These are phyloP conservation scores for Malassezia brasiliensis DNA, from an alignment of 1,284 basidiomycete species.

Conservation along the genomic window DNA sequence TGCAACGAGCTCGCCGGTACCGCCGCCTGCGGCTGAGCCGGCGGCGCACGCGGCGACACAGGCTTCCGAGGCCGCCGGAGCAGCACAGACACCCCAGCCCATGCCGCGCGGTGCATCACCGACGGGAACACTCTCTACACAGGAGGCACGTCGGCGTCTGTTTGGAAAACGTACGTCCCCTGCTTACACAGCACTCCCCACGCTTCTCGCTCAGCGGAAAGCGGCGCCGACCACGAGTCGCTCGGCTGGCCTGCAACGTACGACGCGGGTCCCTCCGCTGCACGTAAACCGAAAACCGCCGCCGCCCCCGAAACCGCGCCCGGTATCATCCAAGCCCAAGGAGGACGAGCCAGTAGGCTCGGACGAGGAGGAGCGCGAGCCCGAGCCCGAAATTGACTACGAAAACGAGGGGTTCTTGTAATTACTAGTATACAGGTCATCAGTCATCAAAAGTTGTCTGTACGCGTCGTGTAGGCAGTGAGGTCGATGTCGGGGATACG, in stretches of 20 bases:
- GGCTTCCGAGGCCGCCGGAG: too few relatives aligned
- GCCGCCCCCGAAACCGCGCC: constrained; percentile 7
- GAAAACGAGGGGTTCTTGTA: constrained; percentile 18
- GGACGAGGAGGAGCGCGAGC: constrained; percentile 1
- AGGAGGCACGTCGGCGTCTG: constrained; percentile 7
- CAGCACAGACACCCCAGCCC: too few relatives aligned
- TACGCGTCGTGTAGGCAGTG: constrained; percentile 8
- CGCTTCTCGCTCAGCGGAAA: background rate
- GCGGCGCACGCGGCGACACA: too few relatives aligned
- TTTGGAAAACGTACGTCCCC: constrained; percentile 17
- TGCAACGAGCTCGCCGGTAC: too few relatives aligned
- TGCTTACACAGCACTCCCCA: background rate
- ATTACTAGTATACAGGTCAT: background rate
- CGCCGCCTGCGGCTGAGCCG: too few relatives aligned
- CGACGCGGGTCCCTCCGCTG: constrained; percentile 7
- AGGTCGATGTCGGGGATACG: constrained; percentile 9
- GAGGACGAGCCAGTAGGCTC: background rate
- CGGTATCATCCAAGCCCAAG: background rate
- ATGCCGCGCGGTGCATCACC: too few relatives aligned
- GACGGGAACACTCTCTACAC: too few relatives aligned
- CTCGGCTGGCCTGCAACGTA: constrained; percentile 1
- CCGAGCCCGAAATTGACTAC: constrained; percentile 14
- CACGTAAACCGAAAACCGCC: constrained; percentile 11
- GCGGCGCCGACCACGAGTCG: background rate
- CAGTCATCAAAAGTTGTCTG: constrained; percentile 12